Percentiles rank a stretch among this genome's conserved stretches.
These are phyloP conservation scores for Luffa aegyptiaca DNA, from an alignment of 306 rosid species.

Conservation along the genomic window DNA sequence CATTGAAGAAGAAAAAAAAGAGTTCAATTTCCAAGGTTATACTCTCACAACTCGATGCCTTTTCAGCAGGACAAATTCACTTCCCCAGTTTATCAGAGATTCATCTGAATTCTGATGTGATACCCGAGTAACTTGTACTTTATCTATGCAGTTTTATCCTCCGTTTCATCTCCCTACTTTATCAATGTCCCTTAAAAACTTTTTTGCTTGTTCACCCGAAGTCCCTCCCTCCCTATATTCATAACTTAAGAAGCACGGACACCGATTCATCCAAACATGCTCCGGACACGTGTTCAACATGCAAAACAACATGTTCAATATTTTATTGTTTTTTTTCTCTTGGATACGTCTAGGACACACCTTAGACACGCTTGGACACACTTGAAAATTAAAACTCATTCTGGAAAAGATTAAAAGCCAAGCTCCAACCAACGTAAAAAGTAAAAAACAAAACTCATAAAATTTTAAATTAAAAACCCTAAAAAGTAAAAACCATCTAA, in stretches of 20 bases:
- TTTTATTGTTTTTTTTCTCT: no score
- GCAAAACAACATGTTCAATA: no score
- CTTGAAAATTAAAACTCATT: no score
- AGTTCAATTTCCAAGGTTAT: not conserved
- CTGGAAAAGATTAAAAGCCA: no score
- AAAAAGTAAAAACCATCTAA: no score
- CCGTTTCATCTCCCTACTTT: not conserved
- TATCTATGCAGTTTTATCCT: not conserved
- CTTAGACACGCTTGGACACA: no score
- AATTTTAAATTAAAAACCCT: no score
- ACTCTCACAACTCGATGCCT: not conserved
- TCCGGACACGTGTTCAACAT: no score
- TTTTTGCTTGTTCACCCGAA: not conserved
- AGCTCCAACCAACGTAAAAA: no score
- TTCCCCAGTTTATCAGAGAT: not conserved
- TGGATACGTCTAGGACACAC: no score
- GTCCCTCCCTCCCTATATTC: not conserved
- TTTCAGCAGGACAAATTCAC: not conserved
- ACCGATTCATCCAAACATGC: no score
- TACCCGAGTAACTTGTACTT: not conserved
- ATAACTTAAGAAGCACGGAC: not conserved
- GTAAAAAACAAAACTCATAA: no score
- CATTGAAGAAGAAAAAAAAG: not conserved
- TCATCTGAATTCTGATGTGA: not conserved
- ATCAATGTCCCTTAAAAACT: not conserved